Evolutionary conservation across 441 rosid genomes (phyloP), one percentile per base, ranked within the genome.

Genomic region (Adansonia rubrostipa): DNA sequence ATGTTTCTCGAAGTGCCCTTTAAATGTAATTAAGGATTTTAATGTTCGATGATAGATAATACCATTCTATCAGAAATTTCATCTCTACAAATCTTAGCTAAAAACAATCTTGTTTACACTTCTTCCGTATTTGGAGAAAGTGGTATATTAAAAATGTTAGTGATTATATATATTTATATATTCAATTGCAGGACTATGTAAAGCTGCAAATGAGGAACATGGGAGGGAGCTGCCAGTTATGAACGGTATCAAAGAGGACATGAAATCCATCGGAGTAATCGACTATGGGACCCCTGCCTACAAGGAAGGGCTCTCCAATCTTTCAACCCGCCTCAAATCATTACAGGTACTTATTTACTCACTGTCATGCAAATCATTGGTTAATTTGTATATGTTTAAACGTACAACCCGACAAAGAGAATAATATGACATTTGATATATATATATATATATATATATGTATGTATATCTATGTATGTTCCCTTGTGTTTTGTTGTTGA

Each of bases 211-310:
- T 36, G 89, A 85, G 51, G 90, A 90, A 68, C 96, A 92, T 76
- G 94, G 88, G 48, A 90, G 90, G 89, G 87, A 86, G 76, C 87
- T 92, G 3, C 96, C 96, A 6, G 75, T 79, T 79, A 90, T 92
- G 92, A 92, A 92, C 80, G 96, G 96, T 54, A 92, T 92, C 78
- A 90, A 84, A 85, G 94, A 92, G 80, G 89, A 83, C 76, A 90
- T 92, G 73, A 92, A 92, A 79, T 86, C 94, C 3, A 81, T 89
- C 79, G 89, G 80, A 36, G 93, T 89, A 6, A 72, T 92, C 72
- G 87, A 89, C 11, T 78, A 83, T 45, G 89, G 84, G 1, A 78
- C 78, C 77, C 80, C 79, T 57, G 75, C 60, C n/a, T 89, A 82
- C 76, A 82, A 85, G 15, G 94, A 90, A 74, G 90, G 86, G 61